Percentiles rank a stretch among this genome's conserved stretches.
These are phyloP conservation scores for Collybia sp. DNA, from an alignment of 768 basidiomycete genomes.

Conservation along the genomic window DNA sequence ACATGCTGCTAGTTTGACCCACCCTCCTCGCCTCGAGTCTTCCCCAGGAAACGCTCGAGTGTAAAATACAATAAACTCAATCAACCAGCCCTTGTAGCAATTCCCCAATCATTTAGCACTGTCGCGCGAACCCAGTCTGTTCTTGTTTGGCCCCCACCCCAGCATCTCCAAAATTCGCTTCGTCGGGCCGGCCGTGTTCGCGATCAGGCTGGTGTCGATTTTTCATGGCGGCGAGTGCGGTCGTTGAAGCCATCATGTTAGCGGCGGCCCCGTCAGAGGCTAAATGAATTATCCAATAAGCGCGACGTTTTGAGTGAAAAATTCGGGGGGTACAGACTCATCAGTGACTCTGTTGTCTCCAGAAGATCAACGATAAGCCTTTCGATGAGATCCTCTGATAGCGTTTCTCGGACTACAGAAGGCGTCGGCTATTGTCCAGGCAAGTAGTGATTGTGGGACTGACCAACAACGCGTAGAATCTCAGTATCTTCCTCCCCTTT, in stretches of 20 bases:
- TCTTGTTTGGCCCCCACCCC: constrained; percentile 13
- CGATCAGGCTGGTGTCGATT: constrained; percentile 30
- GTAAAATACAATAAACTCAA: no score
- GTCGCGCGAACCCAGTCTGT: constrained; percentile 33
- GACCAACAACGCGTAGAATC: constrained; percentile 55
- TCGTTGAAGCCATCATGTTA: constrained; percentile 18
- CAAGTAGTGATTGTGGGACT: constrained; percentile 17
- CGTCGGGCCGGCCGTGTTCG: constrained; percentile 35
- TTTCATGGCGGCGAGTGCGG: constrained; percentile 1
- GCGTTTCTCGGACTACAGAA: constrained; percentile 44
- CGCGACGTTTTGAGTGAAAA: not conserved
- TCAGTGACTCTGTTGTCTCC: constrained; percentile 40
- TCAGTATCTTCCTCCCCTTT: constrained; percentile 46
- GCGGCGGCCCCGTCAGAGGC: constrained; percentile 2
- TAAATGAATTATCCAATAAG: not conserved
- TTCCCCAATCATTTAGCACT: constrained; percentile 26
- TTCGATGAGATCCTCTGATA: constrained; percentile 48
- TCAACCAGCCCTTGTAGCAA: not conserved
- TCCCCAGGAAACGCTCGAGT: no score
- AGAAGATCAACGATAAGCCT: constrained; percentile 48
- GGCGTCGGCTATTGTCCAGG: constrained; percentile 18
- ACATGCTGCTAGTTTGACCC: no score
- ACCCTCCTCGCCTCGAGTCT: no score
- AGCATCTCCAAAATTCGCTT: constrained; percentile 32
- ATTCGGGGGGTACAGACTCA: constrained; percentile 26